Evolutionary conservation across 768 basidiomycete genomes (phyloP).

Genomic region (Leccinum olivaceopallidum): DNA sequence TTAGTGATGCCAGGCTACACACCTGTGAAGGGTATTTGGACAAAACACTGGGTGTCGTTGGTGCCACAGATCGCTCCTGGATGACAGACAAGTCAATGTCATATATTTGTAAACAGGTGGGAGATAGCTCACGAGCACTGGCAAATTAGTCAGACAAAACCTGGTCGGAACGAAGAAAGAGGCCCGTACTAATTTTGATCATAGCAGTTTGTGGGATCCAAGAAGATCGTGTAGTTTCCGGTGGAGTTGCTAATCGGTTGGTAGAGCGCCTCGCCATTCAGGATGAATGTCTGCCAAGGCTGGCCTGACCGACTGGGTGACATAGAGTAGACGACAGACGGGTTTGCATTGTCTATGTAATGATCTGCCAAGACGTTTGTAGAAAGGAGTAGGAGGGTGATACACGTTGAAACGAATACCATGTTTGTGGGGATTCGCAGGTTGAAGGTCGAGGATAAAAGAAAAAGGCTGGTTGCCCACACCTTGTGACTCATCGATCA

Average conservation of each 20-base stretch:
- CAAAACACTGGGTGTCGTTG: constrained; percentile 11
- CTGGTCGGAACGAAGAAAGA: background rate
- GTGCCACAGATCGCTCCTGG: constrained; percentile 20
- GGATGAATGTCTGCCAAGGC: background rate
- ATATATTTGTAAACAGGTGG: background rate
- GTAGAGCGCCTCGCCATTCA: background rate
- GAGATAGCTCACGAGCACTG: constrained; percentile 23
- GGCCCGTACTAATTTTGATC: constrained; percentile 26
- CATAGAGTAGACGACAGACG: no score
- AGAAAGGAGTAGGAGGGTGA: no score
- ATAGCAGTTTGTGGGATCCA: constrained; percentile 22
- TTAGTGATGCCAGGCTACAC: background rate
- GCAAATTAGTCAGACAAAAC: constrained; percentile 1
- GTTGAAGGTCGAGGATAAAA: no score
- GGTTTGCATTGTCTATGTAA: no score
- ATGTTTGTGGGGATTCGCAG: no score
- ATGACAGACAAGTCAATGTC: background rate
- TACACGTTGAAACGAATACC: no score
- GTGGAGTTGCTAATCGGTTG: constrained; percentile 16
- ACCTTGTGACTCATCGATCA: no score
- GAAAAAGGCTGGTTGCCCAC: no score
- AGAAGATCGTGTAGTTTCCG: constrained; percentile 15
- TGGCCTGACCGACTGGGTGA: no score
- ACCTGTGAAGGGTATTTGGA: constrained; percentile 26
- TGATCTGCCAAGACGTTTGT: no score